Evolutionary conservation across 176 grass and related monocot genomes (phyloP).

Genomic region (Oryza meyeriana): DNA sequence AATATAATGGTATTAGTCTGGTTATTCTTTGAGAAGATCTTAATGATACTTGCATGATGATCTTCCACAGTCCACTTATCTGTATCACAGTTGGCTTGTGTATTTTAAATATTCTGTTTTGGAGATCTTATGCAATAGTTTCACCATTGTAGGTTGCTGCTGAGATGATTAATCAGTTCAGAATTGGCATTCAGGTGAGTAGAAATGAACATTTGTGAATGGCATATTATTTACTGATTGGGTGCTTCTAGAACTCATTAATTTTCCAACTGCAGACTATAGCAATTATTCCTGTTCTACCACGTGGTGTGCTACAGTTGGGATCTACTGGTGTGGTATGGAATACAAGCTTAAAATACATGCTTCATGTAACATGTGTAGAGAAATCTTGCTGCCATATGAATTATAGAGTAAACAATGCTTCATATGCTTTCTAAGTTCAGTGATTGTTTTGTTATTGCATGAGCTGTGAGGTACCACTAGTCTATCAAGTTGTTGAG

Average conservation of each 20-base stretch:
- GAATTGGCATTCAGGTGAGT: slow-evolving; percentile 63
- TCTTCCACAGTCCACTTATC: not conserved
- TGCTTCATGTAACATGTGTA: slow-evolving; percentile 3
- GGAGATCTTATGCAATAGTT: slow-evolving; percentile 16
- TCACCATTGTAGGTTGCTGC: slow-evolving; percentile 43
- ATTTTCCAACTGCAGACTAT: slow-evolving; percentile 57
- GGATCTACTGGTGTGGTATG: slow-evolving; percentile 69
- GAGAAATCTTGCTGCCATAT: slow-evolving; percentile 1
- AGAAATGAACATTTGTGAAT: slow-evolving; percentile 22
- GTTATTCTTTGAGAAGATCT: not conserved
- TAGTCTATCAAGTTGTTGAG: not conserved
- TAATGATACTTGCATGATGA: not conserved
- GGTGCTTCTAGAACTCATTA: slow-evolving; percentile 19
- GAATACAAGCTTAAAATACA: slow-evolving; percentile 1
- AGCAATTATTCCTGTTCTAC: slow-evolving; percentile 75
- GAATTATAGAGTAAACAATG: slow-evolving; percentile 4
- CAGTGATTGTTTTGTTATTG: slow-evolving; percentile 1
- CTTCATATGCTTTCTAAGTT: not conserved
- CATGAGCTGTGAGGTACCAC: not conserved
- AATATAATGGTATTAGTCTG: not conserved
- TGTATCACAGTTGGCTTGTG: not conserved
- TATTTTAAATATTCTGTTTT: not conserved
- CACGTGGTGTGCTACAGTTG: slow-evolving; percentile 68
- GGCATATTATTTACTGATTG: not conserved
- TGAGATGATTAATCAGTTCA: slow-evolving; percentile 61